Conservation (phyloP, 257 asterid species). For the Solanum gandarillasii region DNA sequence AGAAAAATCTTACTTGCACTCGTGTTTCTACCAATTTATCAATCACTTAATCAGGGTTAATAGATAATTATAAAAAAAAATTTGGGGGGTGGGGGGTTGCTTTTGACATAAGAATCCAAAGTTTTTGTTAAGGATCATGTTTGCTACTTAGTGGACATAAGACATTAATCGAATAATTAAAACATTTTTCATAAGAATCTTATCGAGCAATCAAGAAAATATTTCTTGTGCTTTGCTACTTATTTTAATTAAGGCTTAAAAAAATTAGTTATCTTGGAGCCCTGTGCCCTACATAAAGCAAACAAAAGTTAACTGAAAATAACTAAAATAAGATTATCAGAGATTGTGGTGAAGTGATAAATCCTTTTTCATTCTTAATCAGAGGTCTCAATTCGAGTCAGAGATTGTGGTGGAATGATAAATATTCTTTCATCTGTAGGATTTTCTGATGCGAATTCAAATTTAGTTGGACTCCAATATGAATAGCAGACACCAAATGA, state of each 20-base stretch:
- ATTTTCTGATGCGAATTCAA: no score
- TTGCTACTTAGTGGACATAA: conserved; percentile 3
- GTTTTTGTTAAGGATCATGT: background rate
- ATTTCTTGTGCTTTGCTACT: conserved; percentile 1
- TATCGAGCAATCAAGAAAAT: conserved; percentile 3
- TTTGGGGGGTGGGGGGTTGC: background rate
- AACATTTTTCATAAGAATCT: background rate
- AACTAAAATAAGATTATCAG: background rate
- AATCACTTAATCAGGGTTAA: background rate
- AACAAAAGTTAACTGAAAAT: background rate
- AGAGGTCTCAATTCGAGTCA: no score
- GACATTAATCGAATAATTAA: background rate
- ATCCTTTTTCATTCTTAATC: accelerated
- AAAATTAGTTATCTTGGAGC: background rate
- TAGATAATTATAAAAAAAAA: no score
- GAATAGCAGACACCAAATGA: no score
- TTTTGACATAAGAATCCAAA: background rate
- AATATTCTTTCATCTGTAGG: no score
- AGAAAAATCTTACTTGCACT: background rate
- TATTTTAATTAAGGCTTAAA: background rate
- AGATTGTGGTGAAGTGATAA: background rate
- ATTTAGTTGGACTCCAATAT: no score
- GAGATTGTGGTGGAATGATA: background rate
- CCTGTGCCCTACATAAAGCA: background rate
- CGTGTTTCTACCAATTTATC: background rate